These are phyloP conservation scores for Plectosphaerella cucumerina DNA, from an alignment of 2,329 filamentous ascomycete genomes.

Conservation along the genomic window DNA sequence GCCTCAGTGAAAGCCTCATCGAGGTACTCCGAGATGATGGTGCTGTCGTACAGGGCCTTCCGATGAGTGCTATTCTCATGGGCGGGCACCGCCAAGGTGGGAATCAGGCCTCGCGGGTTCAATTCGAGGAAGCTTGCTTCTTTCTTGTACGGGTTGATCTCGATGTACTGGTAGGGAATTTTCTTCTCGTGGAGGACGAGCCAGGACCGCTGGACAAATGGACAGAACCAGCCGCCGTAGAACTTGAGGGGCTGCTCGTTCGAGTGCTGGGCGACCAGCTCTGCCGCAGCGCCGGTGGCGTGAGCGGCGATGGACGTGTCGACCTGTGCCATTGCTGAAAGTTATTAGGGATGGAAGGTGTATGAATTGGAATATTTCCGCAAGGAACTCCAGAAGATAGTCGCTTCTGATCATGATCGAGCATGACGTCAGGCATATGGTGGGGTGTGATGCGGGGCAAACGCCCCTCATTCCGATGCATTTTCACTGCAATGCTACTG, in stretches of 20 bases:
- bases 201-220: conserved; percentile 68
- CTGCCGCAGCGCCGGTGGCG: conserved; percentile 45
- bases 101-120: conserved; percentile 73
- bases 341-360: too few relatives aligned
- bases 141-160: conserved; percentile 77
- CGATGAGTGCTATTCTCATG: conserved; percentile 22
- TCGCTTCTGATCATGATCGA: too few relatives aligned
- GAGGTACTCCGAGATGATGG: conserved; percentile 70
- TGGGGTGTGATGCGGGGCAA: too few relatives aligned
- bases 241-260: conserved; percentile 54
- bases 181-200: conserved; percentile 69
- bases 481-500: too few relatives aligned
- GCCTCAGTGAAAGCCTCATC: conserved; percentile 61
- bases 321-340: conserved; percentile 34
- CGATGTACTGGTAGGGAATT: conserved; percentile 70
- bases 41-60: conserved; percentile 68
- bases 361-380: too few relatives aligned
- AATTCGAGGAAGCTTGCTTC: conserved; percentile 61
- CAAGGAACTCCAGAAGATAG: too few relatives aligned
- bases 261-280: conserved; percentile 40
- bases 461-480: too few relatives aligned
- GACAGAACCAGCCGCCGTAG: conserved; percentile 73
- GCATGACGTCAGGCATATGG: too few relatives aligned
- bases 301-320: conserved; percentile 44
- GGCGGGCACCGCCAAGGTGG: conserved; percentile 55